These are phyloP conservation scores for Pleurotus giganteus DNA, from an alignment of 768 basidiomycete species.

Conservation along the genomic window DNA sequence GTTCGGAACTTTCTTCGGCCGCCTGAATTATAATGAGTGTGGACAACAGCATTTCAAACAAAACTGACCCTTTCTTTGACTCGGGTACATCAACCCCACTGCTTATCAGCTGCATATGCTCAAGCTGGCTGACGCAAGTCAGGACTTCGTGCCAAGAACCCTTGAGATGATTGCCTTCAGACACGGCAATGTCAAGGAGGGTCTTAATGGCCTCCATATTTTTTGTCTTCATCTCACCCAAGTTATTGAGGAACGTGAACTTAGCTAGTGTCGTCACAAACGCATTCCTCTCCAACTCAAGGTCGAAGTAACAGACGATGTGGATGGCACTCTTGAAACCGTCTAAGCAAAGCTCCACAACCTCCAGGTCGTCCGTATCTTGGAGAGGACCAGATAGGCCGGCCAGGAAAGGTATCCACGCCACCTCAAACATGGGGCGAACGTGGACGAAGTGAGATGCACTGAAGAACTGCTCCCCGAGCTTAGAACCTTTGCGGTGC, in stretches of 20 bases:
- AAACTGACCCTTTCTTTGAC: constrained; percentile 71
- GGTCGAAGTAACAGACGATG: constrained; percentile 95
- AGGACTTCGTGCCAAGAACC: constrained; percentile 96
- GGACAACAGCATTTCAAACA: background rate
- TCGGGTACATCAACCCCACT: constrained; percentile 86
- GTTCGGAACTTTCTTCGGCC: constrained; percentile 64
- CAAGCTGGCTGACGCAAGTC: constrained; percentile 96
- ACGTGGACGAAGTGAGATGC: constrained; percentile 97
- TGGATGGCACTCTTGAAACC: constrained; percentile 97
- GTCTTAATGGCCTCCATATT: constrained; percentile 99
- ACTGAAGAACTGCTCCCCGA: constrained; percentile 88
- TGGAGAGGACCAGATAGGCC: constrained; percentile 93
- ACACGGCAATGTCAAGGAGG: constrained; percentile 89
- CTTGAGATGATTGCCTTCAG: constrained; percentile 96
- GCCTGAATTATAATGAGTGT: constrained; percentile 27
- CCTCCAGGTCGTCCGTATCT: constrained; percentile 90
- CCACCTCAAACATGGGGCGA: constrained; percentile 98
- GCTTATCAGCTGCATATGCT: constrained; percentile 97
- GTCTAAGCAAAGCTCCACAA: constrained; percentile 89
- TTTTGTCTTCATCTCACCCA: constrained; percentile 98
- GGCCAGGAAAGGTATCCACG: constrained; percentile 98
- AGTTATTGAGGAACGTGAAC: constrained; percentile 96
- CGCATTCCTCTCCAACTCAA: constrained; percentile 97
- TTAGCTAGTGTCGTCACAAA: constrained; percentile 96
- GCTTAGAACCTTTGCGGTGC: constrained; percentile 80